phyloP scores from a whole-genome alignment of 1,284 basidiomycete genomes.

The Microbotryum silenes-acaulis region DNA sequence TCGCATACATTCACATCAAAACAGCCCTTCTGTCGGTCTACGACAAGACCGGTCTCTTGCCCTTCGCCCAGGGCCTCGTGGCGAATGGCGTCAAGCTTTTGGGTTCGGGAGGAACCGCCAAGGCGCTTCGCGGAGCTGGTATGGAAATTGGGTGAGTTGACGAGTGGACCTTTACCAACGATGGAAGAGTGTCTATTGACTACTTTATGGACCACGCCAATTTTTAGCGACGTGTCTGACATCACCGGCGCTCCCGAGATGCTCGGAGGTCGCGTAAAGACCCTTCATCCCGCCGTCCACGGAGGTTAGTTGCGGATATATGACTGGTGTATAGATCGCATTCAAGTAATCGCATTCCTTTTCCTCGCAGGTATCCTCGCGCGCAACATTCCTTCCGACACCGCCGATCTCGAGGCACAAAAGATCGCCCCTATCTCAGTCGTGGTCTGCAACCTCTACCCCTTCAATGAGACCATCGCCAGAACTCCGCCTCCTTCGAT shows the following conservation, averaged over 20 bases:
- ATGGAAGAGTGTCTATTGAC: too few relatives aligned
- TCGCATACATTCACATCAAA: too few relatives aligned
- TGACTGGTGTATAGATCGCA: neutral
- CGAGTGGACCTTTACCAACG: too few relatives aligned
- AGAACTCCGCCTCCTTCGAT: slow-evolving; percentile 80
- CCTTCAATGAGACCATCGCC: slow-evolving; percentile 81
- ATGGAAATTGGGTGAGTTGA: slow-evolving; percentile 73
- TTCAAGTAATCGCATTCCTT: too few relatives aligned
- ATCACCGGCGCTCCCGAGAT: slow-evolving; percentile 99
- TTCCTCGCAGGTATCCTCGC: slow-evolving; percentile 64
- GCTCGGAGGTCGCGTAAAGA: slow-evolving; percentile 97
- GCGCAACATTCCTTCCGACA: slow-evolving; percentile 75
- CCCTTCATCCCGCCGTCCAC: slow-evolving; percentile 96
- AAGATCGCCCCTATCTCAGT: slow-evolving; percentile 82
- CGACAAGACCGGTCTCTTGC: slow-evolving; percentile 86
- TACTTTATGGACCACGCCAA: neutral
- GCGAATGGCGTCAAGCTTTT: slow-evolving; percentile 77
- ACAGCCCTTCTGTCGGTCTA: slow-evolving; percentile 87
- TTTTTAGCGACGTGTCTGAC: slow-evolving; percentile 82
- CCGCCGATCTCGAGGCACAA: slow-evolving; percentile 70
- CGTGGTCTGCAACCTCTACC: slow-evolving; percentile 98
- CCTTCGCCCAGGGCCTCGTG: slow-evolving; percentile 76
- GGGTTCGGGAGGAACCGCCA: slow-evolving; percentile 94
- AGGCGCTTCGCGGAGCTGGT: slow-evolving; percentile 90
- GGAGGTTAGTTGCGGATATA: slow-evolving; percentile 56